Evolutionary conservation across 805 yeast genomes (phyloP).

Genomic region (Cyberlindnera amylophila): DNA sequence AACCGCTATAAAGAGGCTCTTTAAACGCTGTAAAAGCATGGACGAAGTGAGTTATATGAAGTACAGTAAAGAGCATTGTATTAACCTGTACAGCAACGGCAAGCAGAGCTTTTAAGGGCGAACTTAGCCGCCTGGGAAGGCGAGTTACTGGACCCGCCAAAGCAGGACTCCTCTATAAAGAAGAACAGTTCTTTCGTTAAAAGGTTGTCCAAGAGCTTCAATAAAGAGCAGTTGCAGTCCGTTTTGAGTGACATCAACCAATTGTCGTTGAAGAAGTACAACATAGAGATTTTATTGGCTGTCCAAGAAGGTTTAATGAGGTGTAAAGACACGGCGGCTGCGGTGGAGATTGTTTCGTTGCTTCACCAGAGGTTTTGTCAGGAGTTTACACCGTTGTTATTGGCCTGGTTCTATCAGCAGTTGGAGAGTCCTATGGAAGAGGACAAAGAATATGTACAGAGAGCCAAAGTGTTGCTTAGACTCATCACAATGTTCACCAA

Average conservation of each 20-base stretch:
- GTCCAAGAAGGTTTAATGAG: conserved; percentile 57
- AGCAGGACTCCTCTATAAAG: conserved; percentile 71
- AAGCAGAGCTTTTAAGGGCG: conserved; percentile 8
- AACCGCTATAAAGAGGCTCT: too few species aligned
- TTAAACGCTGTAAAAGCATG: too few species aligned
- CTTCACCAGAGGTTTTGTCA: conserved; percentile 70
- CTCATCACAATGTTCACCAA: conserved; percentile 55
- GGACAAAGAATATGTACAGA: conserved; percentile 35
- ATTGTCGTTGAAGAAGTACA: conserved; percentile 67
- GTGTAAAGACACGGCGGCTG: conserved; percentile 57
- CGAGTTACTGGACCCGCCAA: conserved; percentile 12
- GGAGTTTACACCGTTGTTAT: conserved; percentile 48
- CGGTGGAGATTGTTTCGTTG: conserved; percentile 63
- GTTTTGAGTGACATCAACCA: conserved; percentile 59
- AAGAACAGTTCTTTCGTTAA: conserved; percentile 78
- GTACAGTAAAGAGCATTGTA: background rate
- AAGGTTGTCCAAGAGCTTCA: conserved; percentile 56
- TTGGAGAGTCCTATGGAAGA: conserved; percentile 38
- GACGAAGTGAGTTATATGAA: conserved; percentile 9
- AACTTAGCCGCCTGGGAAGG: conserved; percentile 25
- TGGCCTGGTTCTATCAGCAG: conserved; percentile 39
- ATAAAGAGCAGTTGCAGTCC: conserved; percentile 43
- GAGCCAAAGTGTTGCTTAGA: conserved; percentile 45
- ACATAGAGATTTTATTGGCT: conserved; percentile 64
- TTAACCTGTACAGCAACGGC: background rate